Conservation (phyloP, 352 stramenopile genomes). For the Pythium folliculosum region DNA sequence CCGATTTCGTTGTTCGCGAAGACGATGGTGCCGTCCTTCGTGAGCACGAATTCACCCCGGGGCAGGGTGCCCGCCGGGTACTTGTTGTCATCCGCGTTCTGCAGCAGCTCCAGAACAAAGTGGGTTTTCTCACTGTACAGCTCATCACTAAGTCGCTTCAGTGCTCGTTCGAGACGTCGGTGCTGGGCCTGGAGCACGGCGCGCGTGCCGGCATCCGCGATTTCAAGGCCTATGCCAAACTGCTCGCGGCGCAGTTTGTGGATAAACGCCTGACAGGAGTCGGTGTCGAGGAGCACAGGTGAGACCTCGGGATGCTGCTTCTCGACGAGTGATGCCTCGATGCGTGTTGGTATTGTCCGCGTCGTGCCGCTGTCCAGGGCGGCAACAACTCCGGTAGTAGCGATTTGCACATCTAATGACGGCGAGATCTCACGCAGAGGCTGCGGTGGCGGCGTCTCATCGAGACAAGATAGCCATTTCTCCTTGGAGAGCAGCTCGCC, state of each 20-base stretch:
- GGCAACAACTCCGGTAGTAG: neutral
- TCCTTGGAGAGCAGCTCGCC: constrained; percentile 5
- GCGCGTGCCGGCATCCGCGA: constrained; percentile 56
- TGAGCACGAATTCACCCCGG: constrained; percentile 64
- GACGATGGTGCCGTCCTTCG: constrained; percentile 45
- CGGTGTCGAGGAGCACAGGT: neutral
- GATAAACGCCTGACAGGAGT: constrained; percentile 55
- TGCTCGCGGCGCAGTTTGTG: constrained; percentile 63
- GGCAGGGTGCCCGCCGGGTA: constrained; percentile 52
- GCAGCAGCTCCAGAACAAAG: constrained; percentile 87
- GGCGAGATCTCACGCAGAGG: neutral
- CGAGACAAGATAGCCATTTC: constrained; percentile 3
- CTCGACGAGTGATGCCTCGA: neutral
- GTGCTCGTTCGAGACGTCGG: constrained; percentile 72
- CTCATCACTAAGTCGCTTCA: constrained; percentile 87
- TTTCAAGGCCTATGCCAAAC: constrained; percentile 77
- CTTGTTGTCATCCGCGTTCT: constrained; percentile 87
- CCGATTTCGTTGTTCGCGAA: constrained; percentile 88
- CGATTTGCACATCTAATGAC: too few relatives aligned
- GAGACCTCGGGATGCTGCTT: too few relatives aligned
- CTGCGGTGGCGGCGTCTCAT: neutral
- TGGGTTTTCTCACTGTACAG: constrained; percentile 88
- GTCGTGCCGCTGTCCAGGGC: neutral
- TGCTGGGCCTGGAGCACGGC: constrained; percentile 73
- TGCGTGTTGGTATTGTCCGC: neutral